phyloP scores from a whole-genome alignment of 352 stramenopile genomes.

The Pythium aphanidermatum region DNA sequence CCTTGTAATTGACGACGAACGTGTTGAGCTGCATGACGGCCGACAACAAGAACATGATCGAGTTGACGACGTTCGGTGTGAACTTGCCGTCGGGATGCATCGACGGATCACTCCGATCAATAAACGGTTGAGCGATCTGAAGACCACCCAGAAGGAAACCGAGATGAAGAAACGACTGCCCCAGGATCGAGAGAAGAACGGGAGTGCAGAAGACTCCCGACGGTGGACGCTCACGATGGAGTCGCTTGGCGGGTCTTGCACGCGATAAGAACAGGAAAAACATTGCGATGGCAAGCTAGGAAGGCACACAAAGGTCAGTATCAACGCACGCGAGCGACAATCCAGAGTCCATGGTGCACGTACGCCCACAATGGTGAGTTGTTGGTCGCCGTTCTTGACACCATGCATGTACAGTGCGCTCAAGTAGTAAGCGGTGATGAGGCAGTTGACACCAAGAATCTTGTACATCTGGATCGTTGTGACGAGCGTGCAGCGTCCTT shows the following conservation, averaged over 20 bases:
- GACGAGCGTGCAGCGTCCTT: slow-evolving; percentile 95
- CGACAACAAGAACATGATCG: slow-evolving; percentile 91
- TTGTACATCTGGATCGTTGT: slow-evolving; percentile 96
- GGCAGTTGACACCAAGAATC: slow-evolving; percentile 92
- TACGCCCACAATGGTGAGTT: slow-evolving; percentile 62
- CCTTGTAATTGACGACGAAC: slow-evolving; percentile 50
- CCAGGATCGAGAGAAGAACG: slow-evolving; percentile 85
- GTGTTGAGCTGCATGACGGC: slow-evolving; percentile 55
- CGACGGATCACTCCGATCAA: slow-evolving; percentile 50
- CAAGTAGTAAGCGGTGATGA: slow-evolving; percentile 92
- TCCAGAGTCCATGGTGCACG: no score
- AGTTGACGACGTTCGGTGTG: slow-evolving; percentile 93
- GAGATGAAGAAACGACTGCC: slow-evolving; percentile 92
- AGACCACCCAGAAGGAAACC: slow-evolving; percentile 51
- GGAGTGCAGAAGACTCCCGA: slow-evolving; percentile 83
- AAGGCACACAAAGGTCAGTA: not conserved
- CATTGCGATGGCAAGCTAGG: slow-evolving; percentile 36
- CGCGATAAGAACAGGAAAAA: slow-evolving; percentile 56
- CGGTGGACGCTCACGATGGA: slow-evolving; percentile 79
- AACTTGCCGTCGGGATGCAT: slow-evolving; percentile 83
- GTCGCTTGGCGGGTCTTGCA: slow-evolving; percentile 79
- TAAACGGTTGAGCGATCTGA: slow-evolving; percentile 44
- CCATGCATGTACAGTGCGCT: slow-evolving; percentile 91
- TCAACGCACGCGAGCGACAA: not conserved
- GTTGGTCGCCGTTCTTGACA: slow-evolving; percentile 93